Evolutionary conservation across 305 asterid genomes (phyloP).

Genomic region (Fraxinus angustifolia): DNA sequence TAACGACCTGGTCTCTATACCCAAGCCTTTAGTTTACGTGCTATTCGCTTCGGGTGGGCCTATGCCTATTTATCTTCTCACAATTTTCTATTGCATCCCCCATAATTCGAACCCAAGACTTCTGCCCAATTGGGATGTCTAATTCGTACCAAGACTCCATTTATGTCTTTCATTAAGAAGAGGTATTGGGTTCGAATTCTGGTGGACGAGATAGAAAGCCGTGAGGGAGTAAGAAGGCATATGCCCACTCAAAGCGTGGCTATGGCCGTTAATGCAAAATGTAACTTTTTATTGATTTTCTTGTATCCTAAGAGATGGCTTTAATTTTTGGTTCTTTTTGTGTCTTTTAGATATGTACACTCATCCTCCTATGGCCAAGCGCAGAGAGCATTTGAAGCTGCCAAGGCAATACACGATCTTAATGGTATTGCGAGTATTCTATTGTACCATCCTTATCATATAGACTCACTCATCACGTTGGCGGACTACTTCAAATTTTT

Average conservation of each 20-base stretch:
- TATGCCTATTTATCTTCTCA: background rate
- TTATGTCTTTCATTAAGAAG: background rate
- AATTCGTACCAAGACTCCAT: background rate
- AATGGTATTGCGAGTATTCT: conserved; percentile 77
- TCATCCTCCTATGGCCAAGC: conserved; percentile 76
- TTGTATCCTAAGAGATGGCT: conserved; percentile 6
- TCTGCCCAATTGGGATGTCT: background rate
- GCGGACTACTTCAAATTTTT: conserved; percentile 85
- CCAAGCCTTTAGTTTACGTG: background rate
- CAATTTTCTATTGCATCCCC: background rate
- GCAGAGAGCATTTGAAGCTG: conserved; percentile 86
- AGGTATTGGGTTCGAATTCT: background rate
- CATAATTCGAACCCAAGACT: background rate
- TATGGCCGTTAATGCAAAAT: conserved; percentile 8
- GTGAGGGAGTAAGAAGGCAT: background rate
- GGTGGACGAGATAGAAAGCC: background rate
- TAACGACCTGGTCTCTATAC: background rate
- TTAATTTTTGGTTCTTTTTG: conserved; percentile 12
- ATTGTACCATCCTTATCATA: conserved; percentile 77
- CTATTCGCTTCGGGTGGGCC: background rate
- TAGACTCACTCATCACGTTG: conserved; percentile 74
- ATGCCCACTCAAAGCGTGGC: background rate
- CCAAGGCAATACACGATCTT: conserved; percentile 80
- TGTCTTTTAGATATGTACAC: conserved; percentile 58
- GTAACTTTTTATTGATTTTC: conserved; percentile 1